These are phyloP conservation scores for Fusarium sterilihyphosum DNA, from an alignment of 2,329 filamentous ascomycete genomes.

Conservation along the genomic window DNA sequence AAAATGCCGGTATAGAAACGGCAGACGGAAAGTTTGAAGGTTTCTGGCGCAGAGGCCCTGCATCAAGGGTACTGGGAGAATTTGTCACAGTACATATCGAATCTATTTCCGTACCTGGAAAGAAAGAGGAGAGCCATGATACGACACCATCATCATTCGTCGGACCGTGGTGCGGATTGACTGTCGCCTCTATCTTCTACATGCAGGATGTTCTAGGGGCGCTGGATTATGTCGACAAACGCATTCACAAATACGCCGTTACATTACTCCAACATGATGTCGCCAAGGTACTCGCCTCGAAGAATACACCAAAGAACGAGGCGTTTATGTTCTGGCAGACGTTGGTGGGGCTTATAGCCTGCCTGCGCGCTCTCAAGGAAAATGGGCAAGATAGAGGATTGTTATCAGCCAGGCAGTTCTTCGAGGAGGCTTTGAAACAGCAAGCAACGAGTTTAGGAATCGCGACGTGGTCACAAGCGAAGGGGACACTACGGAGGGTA, in stretches of 20 bases:
- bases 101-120: background rate
- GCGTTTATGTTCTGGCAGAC: background rate
- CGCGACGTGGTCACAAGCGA: background rate
- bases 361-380: background rate
- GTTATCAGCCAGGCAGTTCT: background rate
- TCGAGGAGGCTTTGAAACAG: background rate
- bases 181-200: background rate
- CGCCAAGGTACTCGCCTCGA: fast-evolving
- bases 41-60: background rate
- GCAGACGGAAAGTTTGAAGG: background rate
- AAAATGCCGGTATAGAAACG: background rate
- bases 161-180: background rate
- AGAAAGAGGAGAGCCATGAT: fast-evolving
- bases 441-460: background rate
- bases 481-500: background rate
- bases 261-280: background rate
- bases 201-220: background rate
- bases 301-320: background rate
- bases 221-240: background rate
- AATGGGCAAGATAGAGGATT: background rate
- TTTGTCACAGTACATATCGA: background rate
- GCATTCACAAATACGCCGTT: background rate
- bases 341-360: background rate
- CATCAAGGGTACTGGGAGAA: background rate
- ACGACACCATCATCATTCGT: background rate